Evolutionary conservation across 768 basidiomycete genomes (phyloP).

Genomic region (Coprinellus aureogranulatus): DNA sequence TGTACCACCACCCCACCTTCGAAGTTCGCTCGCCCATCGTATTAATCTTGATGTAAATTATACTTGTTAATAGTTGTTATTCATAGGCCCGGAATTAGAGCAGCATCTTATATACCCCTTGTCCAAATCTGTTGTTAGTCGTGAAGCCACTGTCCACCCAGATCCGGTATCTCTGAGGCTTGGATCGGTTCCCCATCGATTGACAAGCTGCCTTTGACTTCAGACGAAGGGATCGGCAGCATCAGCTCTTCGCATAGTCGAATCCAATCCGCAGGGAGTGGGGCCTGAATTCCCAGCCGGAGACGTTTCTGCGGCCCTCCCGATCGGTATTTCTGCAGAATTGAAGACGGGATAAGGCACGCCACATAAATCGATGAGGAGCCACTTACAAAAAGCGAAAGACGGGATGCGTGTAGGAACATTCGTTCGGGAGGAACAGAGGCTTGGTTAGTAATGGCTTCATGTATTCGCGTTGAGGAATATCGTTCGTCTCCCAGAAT

Average conservation of each 20-base stretch:
- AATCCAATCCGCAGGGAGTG: slow-evolving; percentile 56
- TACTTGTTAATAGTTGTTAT: not conserved
- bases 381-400: slow-evolving; percentile 52
- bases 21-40: not conserved
- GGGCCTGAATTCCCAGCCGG: slow-evolving; percentile 53
- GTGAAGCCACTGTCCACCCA: not conserved
- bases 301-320: slow-evolving; percentile 46
- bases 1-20: not conserved
- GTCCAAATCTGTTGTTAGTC: not conserved
- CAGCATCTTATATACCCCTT: not conserved
- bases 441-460: slow-evolving; percentile 21
- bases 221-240: slow-evolving; percentile 37
- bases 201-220: slow-evolving; percentile 44
- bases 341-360: not conserved
- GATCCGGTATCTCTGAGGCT: not conserved
- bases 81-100: not conserved
- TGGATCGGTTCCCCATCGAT: slow-evolving; percentile 34
- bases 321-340: slow-evolving; percentile 47
- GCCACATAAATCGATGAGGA: not conserved
- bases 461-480: slow-evolving; percentile 33
- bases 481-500: slow-evolving; percentile 63
- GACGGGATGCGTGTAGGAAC: slow-evolving; percentile 59
- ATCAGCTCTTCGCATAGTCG: slow-evolving; percentile 45
- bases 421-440: slow-evolving; percentile 45
- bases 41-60: not conserved